These are phyloP conservation scores for Suhomyces ambrosiae DNA, from an alignment of 1,139 yeast species.

Conservation along the genomic window DNA sequence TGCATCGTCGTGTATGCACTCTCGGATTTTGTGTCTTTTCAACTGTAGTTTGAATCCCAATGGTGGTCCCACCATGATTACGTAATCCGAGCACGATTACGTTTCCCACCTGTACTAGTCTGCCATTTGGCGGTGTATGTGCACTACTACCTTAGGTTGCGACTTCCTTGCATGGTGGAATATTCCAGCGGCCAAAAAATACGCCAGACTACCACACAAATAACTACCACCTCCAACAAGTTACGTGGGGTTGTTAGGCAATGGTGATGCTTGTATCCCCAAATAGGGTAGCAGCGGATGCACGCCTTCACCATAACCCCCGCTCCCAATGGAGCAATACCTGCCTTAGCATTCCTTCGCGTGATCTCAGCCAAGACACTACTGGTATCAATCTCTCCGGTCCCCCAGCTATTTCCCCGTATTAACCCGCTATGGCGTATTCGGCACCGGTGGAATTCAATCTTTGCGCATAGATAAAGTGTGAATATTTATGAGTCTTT, in stretches of 20 bases:
- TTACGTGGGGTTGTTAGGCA: too few relatives aligned
- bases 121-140: too few relatives aligned
- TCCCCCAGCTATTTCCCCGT: slow-evolving; percentile 6
- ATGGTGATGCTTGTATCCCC: too few relatives aligned
- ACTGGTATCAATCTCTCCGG: slow-evolving; percentile 1
- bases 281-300: too few relatives aligned
- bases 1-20: not conserved
- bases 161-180: not conserved
- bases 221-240: not conserved
- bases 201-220: not conserved
- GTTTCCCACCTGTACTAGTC: not conserved
- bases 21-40: too few relatives aligned
- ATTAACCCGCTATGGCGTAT: slow-evolving; percentile 2
- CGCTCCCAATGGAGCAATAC: too few relatives aligned
- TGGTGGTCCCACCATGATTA: too few relatives aligned
- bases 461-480: slow-evolving; percentile 1
- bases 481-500: slow-evolving; percentile 7
- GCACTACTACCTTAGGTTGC: not conserved
- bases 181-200: not conserved
- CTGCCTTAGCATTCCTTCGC: slow-evolving; percentile 2
- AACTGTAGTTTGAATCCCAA: too few relatives aligned
- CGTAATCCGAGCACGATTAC: too few relatives aligned
- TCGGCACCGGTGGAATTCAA: slow-evolving; percentile 3
- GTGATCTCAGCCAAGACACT: slow-evolving; percentile 9
- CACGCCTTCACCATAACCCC: too few relatives aligned